Evolutionary conservation across 164 flowering plant genomes (phyloP), one percentile per base, ranked within the genome.

Genomic region (Tetrastigma voinierianum): DNA sequence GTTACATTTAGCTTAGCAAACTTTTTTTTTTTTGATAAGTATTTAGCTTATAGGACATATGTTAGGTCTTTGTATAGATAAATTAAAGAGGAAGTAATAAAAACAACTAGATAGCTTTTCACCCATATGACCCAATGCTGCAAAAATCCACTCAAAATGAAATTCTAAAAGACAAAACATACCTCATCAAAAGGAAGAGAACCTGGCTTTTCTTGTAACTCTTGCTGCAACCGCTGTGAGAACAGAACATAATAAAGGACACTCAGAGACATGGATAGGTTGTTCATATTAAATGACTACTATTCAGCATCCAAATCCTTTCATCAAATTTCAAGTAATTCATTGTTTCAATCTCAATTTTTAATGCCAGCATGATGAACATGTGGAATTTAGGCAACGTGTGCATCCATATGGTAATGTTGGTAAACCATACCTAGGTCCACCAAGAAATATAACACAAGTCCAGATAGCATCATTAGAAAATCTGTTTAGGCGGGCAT

Each of bases 101-200:
- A 56, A 56, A 56, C 15, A 56, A 23, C 4, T 9, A 13, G n/a
- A 2, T 23, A 56, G 24, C 59, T 56, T 56, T 6, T 20, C 12
- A 8, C 6, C 7, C 40, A 32, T 32, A 32, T 32, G 3, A 32
- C 40, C 40, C 6, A 32, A 32, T 32, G 6, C 40, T 32, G 40
- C 40, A 32, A 32, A 32, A 32, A 32, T 32, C 40, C 40, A 32
- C 40, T 32, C 40, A 12, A n/a, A 48, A 47, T 7, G 40, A 62
- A 47, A 8, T 21, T 47, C 6, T 12, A 23, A 66, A 14, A 69
- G 18, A 56, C 53, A 32, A 49, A 53, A 48, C 43, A n/a, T 73
- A 95, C 99, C 98, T 96, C 98, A 57, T 91, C 90, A 77, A 96
- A 96, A 46, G 96, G 90, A 71, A 75, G 96, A 66, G 96, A 85